Evolutionary conservation across 352 stramenopile genomes (phyloP), one percentile per base, ranked within the genome.

Genomic region (Globisporangium echinulatum): DNA sequence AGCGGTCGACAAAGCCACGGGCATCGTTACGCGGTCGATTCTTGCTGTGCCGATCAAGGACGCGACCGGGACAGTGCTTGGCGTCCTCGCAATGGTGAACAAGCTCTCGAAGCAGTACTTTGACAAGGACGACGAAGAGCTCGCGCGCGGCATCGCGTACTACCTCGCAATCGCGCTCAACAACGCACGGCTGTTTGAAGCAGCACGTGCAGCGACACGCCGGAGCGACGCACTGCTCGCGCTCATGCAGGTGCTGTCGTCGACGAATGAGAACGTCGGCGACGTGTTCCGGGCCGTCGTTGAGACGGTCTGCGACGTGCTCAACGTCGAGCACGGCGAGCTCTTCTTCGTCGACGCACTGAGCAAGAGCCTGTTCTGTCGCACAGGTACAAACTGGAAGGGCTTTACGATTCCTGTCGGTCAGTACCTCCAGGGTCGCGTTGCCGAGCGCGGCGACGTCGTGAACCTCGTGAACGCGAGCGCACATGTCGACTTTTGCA

Each of bases 31-130:
- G 7, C 80, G 79, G 36, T 82, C 72, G 17, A 74, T 97, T 36
- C 68, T 97, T 36, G 85, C 75, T 0, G 74, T 96, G 17, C 88
- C 89, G 0, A 88, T 97, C 25, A 87, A 87, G 46, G 82, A 94
- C 67, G 69, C 75, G 1, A 76, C 73, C 3, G 79, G 76, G n/a
- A 57, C 69, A 15, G 77, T 94, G 7, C 70, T 92, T 2, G 82
- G 77, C 49, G 77, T 87, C 25, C 52, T 92, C 25, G 82, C 87
- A 63, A 72, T 92, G 37, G 54, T 85, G 46, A 81, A 88, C 64
- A 89, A 88, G 52, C 61, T 78, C 10, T 70, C 75, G 2, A 88
- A 89, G 64, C 63, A 72, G 48, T 88, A 84, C 61, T 92, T 92
- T 50, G 78, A 92, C 57, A 68, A 79, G 25, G 66, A 86, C 10